Evolutionary conservation across 139 green algal genomes (phyloP), one percentile per base, ranked within the genome.

Genomic region (Micractinium conductrix): DNA sequence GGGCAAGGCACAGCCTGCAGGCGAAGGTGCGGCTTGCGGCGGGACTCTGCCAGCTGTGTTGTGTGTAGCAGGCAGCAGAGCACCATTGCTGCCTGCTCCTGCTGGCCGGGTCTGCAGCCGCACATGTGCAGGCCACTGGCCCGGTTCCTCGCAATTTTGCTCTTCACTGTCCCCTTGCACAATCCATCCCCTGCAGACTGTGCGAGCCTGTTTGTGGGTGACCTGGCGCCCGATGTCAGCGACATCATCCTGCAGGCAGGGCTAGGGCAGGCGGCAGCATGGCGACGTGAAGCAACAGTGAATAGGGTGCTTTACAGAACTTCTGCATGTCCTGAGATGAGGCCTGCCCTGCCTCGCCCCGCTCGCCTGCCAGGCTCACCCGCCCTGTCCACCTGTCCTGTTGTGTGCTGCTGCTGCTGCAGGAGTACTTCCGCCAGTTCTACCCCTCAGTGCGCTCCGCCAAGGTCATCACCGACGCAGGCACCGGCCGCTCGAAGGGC

Each of bases 121-220:
- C n/a, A n/a, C n/a, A n/a, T n/a, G n/a, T n/a, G n/a, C n/a, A n/a
- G n/a, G n/a, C n/a, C n/a, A n/a, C n/a, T n/a, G n/a, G 4, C 14
- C 35, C 43, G 67, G 62, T 21, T 8, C 28, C 67, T 45, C n/a
- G n/a, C 43, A 45, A 38, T 45, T 38, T 6, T 30, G 35, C 35
- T 33, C 33, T 45, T 21, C 35, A n/a, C n/a, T 35, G 10, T 17
- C 71, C 28, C 43, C n/a, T 33, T 14, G 1, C 60, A 17, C n/a
- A n/a, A 22, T 40, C 63, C n/a, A n/a, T 48, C 16, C 55, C 43
- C 40, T 24, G n/a, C 69, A 63, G 84, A 88, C 89, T 96, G 98
- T 73, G 91, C 94, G 79, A 94, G 89, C 5, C 44, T 99, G 6
- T 99, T 99, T 87, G 95, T 99, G 26, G 96, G 96, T 7, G 96